Percentiles rank a stretch among this genome's conserved stretches.
These are phyloP conservation scores for Trichoderma sp. DNA, from an alignment of 2,329 filamentous ascomycete species.

Conservation along the genomic window DNA sequence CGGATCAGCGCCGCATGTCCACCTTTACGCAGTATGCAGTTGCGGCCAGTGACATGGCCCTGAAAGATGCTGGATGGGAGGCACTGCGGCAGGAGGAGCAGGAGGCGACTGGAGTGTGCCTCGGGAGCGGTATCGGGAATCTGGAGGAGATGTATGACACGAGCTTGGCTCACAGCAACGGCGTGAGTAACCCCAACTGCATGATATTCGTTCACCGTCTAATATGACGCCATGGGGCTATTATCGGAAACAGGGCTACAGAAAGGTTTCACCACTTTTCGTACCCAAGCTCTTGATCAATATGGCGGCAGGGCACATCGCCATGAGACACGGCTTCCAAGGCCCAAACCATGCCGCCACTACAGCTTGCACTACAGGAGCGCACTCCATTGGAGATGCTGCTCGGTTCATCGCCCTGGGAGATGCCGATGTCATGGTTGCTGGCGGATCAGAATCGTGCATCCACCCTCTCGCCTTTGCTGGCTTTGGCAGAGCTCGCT, in stretches of 20 bases:
- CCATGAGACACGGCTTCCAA: constrained; percentile 86
- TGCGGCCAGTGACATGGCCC: constrained; percentile 82
- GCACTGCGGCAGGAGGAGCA: constrained; percentile 63
- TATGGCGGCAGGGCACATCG: constrained; percentile 89
- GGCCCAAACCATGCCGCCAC: constrained; percentile 92
- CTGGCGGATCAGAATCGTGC: constrained; percentile 93
- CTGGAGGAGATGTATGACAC: constrained; percentile 88
- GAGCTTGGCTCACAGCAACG: constrained; percentile 72
- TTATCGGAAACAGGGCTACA: constrained; percentile 70
- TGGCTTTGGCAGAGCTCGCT: constrained; percentile 86
- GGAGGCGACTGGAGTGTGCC: constrained; percentile 83
- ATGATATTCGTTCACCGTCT: neutral
- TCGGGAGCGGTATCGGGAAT: constrained; percentile 95
- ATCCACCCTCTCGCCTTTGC: constrained; percentile 93
- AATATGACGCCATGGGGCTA: neutral
- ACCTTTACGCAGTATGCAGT: constrained; percentile 89
- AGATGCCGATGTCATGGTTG: constrained; percentile 93
- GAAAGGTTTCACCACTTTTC: constrained; percentile 89
- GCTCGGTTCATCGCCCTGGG: constrained; percentile 89
- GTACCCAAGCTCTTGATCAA: constrained; percentile 94
- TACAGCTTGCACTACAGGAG: constrained; percentile 94
- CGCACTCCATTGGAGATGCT: constrained; percentile 92
- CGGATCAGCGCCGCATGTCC: constrained; percentile 79
- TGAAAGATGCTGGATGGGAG: constrained; percentile 80
- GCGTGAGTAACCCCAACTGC: constrained; percentile 49